Evolutionary conservation across 2,329 filamentous ascomycete species (phyloP).

Genomic region (Cytospora leucostoma): DNA sequence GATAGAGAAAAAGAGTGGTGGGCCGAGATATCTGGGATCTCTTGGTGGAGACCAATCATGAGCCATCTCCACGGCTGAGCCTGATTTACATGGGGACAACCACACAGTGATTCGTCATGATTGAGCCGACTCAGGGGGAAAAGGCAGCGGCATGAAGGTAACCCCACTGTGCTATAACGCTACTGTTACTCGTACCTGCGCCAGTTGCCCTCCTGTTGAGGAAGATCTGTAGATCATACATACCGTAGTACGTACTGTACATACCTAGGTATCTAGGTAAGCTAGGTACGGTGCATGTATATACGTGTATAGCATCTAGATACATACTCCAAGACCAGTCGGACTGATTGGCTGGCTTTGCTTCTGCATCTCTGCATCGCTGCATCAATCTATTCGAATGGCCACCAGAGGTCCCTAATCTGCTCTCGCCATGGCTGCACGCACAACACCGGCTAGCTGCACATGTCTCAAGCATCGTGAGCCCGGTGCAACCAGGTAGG

Average conservation of each 20-base stretch:
- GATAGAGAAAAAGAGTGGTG: constrained; percentile 16
- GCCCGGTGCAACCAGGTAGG: not conserved
- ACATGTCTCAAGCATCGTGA: not conserved
- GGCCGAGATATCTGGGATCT: constrained; percentile 17
- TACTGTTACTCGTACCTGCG: not conserved
- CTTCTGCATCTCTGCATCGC: too few species aligned
- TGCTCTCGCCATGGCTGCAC: too few species aligned
- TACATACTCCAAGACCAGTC: too few species aligned
- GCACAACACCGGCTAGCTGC: not conserved
- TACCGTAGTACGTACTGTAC: not conserved
- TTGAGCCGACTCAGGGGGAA: too few species aligned
- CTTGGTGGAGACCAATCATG: constrained; percentile 21
- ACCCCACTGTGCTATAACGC: constrained; percentile 5
- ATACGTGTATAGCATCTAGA: too few species aligned
- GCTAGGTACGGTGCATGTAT: too few species aligned
- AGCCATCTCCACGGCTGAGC: not conserved
- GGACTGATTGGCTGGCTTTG: too few species aligned
- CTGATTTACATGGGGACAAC: constrained; percentile 21
- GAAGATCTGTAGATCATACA: not conserved
- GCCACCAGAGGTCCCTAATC: too few species aligned
- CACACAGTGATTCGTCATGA: not conserved
- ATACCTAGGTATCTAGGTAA: too few species aligned
- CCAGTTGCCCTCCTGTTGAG: not conserved
- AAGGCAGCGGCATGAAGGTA: not conserved
- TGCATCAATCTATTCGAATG: too few species aligned